Percentiles rank a stretch among this genome's conserved stretches.
These are phyloP conservation scores for Apiosordaria backusii DNA, from an alignment of 495 filamentous ascomycete species.

Conservation along the genomic window DNA sequence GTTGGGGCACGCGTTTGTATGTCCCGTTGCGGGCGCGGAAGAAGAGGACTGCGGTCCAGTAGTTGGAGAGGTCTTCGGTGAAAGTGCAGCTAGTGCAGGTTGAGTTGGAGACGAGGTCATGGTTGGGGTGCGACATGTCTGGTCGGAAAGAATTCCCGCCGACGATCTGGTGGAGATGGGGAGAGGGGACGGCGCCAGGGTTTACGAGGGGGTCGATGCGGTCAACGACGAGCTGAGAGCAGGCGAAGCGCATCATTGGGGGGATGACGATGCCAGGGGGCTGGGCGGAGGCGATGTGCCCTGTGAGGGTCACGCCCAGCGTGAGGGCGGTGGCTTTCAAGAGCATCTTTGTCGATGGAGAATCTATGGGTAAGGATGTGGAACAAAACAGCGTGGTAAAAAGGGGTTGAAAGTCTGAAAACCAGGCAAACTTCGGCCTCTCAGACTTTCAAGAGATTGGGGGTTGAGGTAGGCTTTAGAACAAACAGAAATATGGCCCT, in stretches of 20 bases:
- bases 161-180: slow-evolving; percentile 43
- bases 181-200: slow-evolving; percentile 34
- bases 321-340: not conserved
- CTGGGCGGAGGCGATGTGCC: not conserved
- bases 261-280: not conserved
- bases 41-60: slow-evolving; percentile 46
- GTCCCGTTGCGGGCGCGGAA: slow-evolving; percentile 44
- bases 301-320: not conserved
- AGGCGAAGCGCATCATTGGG: slow-evolving; percentile 42
- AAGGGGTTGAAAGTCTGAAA: too few relatives aligned
- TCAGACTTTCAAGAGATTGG: too few relatives aligned
- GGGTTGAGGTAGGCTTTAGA: too few relatives aligned
- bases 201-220: slow-evolving; percentile 42
- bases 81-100: slow-evolving; percentile 43
- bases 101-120: slow-evolving; percentile 36
- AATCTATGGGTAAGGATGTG: too few relatives aligned
- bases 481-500: too few relatives aligned
- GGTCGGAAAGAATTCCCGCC: slow-evolving; percentile 42
- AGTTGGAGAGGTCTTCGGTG: slow-evolving; percentile 43
- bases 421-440: too few relatives aligned
- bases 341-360: not conserved
- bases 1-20: slow-evolving; percentile 43
- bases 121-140: slow-evolving; percentile 32
- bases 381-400: too few relatives aligned
- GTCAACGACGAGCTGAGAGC: slow-evolving; percentile 41